Conservation (phyloP, 2,329 filamentous ascomycete species). For the Teratosphaeria zuluensis region DNA sequence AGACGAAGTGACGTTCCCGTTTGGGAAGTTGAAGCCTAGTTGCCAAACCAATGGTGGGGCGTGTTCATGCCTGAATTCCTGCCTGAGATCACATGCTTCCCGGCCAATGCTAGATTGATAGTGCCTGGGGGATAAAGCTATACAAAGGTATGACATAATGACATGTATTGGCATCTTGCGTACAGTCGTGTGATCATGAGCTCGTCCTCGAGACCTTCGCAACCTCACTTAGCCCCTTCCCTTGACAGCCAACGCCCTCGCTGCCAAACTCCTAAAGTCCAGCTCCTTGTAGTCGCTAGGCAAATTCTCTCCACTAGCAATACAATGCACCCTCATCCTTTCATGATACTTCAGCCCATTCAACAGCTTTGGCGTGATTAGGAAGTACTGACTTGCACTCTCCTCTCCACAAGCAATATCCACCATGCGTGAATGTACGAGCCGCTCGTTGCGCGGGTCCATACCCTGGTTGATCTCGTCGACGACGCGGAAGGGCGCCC, state of each 20-base stretch:
- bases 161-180: background rate
- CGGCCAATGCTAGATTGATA: background rate
- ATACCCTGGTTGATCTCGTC: slow-evolving; percentile 99
- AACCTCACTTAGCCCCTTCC: slow-evolving; percentile 1
- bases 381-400: slow-evolving; percentile 61
- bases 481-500: slow-evolving; percentile 92
- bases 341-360: slow-evolving; percentile 75
- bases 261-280: slow-evolving; percentile 33
- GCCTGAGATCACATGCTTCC: background rate
- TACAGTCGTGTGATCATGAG: background rate
- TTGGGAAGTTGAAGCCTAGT: background rate
- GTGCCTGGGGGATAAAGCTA: background rate
- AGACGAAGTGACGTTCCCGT: background rate
- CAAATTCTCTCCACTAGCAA: slow-evolving; percentile 71
- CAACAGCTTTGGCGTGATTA: slow-evolving; percentile 93
- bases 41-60: background rate
- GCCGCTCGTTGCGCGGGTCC: slow-evolving; percentile 96
- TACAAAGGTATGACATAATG: background rate
- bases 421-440: slow-evolving; percentile 96
- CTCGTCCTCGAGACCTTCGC: background rate
- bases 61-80: background rate
- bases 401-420: slow-evolving; percentile 83
- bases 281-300: slow-evolving; percentile 33
- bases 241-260: slow-evolving; percentile 17
- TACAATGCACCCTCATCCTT: slow-evolving; percentile 88